Conservation (phyloP, 2,329 filamentous ascomycete species). For the Penicillium frequentans region DNA sequence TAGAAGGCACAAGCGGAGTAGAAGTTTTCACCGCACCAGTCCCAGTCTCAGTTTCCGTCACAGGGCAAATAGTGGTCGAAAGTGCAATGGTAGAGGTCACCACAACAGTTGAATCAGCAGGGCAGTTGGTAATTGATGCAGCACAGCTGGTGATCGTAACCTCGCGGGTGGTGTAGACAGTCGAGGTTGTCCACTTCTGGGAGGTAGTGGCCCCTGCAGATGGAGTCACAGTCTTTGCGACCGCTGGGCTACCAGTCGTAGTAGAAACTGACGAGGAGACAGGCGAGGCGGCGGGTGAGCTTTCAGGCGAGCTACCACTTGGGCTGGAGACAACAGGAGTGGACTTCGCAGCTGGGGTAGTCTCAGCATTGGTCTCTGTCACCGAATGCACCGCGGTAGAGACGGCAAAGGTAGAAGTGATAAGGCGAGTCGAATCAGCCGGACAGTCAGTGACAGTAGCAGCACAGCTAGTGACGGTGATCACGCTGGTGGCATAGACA, state of each 20-base stretch:
- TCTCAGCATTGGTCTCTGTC: slow-evolving; percentile 24
- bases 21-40: background rate
- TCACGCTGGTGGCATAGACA: slow-evolving; percentile 34
- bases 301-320: background rate
- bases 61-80: slow-evolving; percentile 61
- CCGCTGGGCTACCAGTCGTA: background rate
- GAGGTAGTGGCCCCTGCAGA: background rate
- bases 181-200: slow-evolving; percentile 34
- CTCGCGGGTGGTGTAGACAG: slow-evolving; percentile 37
- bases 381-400: slow-evolving; percentile 61
- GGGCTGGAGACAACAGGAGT: background rate
- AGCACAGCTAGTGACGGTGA: slow-evolving; percentile 42
- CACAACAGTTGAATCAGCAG: slow-evolving; percentile 49
- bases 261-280: background rate
- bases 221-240: background rate
- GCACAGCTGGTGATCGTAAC: slow-evolving; percentile 43
- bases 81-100: slow-evolving; percentile 57
- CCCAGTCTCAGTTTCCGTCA: slow-evolving; percentile 24
- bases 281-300: background rate
- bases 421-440: slow-evolving; percentile 48
- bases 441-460: slow-evolving; percentile 51
- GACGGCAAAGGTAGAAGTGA: slow-evolving; percentile 57
- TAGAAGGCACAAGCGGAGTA: background rate
- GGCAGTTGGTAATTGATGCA: slow-evolving; percentile 50
- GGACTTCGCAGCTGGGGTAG: slow-evolving; percentile 4